Evolutionary conservation across 148 eudicot genomes (phyloP).

Genomic region (Salicornia ramosissima): DNA sequence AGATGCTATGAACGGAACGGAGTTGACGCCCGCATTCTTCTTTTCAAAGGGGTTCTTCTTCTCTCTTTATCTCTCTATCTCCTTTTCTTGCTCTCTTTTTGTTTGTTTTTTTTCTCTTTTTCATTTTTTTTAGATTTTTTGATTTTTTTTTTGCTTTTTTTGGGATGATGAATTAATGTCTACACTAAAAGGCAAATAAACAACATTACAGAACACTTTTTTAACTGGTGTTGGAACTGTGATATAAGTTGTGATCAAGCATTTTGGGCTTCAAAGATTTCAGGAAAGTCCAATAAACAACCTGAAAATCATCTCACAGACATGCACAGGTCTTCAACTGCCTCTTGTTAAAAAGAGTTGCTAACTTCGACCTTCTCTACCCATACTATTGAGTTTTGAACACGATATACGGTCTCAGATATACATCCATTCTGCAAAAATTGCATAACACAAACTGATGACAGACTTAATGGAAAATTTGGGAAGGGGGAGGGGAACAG

Average conservation of each 20-base stretch:
- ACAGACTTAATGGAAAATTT: too few relatives aligned
- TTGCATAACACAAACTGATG: too few relatives aligned
- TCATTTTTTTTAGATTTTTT: neutral
- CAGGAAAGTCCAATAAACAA: constrained; percentile 11
- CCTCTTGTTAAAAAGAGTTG: neutral
- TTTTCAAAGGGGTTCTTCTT: neutral
- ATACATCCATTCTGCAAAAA: neutral
- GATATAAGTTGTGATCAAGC: constrained; percentile 11
- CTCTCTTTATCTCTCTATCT: neutral
- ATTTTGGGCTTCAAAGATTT: constrained; percentile 14
- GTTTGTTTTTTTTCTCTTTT: neutral
- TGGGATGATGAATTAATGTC: neutral
- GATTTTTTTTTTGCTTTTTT: neutral
- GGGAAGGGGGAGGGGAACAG: too few relatives aligned
- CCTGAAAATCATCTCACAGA: constrained; percentile 1
- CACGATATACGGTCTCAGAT: constrained; percentile 1
- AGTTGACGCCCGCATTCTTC: neutral
- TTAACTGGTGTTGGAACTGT: neutral
- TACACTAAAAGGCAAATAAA: constrained; percentile 1
- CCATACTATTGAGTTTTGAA: constrained; percentile 7
- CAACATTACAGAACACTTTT: constrained; percentile 19
- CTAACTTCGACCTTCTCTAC: constrained; percentile 12
- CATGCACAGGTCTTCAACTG: constrained; percentile 11
- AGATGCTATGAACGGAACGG: neutral
- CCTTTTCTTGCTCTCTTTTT: neutral